Base-by-base conservation (phyloP, 345 rosid species). In the Trapa bicornis region DNA sequence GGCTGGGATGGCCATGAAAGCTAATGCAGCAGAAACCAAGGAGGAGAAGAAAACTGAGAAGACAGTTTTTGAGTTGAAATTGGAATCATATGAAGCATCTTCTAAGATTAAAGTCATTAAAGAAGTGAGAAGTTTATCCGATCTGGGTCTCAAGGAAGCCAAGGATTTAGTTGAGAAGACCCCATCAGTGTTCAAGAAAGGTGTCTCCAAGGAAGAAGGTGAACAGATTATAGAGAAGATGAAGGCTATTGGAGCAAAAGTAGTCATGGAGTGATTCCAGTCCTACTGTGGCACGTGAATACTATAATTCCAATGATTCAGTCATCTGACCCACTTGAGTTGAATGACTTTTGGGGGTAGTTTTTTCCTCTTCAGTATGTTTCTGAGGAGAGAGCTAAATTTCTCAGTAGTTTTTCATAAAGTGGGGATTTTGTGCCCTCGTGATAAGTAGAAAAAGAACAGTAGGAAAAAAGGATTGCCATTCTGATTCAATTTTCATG, bases 71-170 rank as follows among this genome's bases (percentile, higher is more conserved):
- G 98, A 92, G 74, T 56, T 92, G 67, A 92, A 88, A 38, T 64
- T 92, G 82, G 96, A 92, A 53, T 81, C 89, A 0, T 88, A 69
- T 47, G 96, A 92, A 38, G 84, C 96, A 1, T 65, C 89, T 68
- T 68, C 89, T 10, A 92, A 92, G 81, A 82, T 92, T 43, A 92
- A 92, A 73, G 75, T 92, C 7, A 89, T 92, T 12, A 92, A 89
- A 75, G 96, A 88, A 78, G 84, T 92, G 22, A 81, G 93, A 71
- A 75, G 80, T 71, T 85, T 88, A 52, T 89, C 97, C 47, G 96
- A 86, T 78, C 79, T 92, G 79, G 96, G 96, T 67, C 85, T 92
- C 41, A 92, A 89, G 84, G 97, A 89, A 83, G 97, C 97, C 22
- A 92, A 92, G 74, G 96, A 82, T 37, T 77, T 92, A 79, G 93